Base-by-base conservation (phyloP, 495 filamentous ascomycete species). In the Penicillium salamii region DNA sequence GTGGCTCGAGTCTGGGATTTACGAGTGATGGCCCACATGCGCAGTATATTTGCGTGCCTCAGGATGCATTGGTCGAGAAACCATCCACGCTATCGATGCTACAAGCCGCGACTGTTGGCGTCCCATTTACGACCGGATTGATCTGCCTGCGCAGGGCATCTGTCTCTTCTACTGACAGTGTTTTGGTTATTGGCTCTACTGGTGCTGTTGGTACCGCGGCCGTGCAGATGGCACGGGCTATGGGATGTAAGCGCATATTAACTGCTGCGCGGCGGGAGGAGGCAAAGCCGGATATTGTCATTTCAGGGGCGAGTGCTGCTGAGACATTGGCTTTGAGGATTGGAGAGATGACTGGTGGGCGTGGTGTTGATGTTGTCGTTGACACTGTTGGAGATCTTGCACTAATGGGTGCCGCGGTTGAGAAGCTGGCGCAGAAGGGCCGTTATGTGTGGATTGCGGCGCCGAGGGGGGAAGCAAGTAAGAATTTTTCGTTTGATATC, bases 371-470 rank as follows among this genome's bases (percentile, higher is more conserved):
- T 44, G 57, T 53, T 35, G 49, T 56, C 13, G 47, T 59, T 39
- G 53, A 59, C 20, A 54, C 53, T 1, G 51, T 61, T 19, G 58
- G 58, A 9, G 46, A 61, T 24, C 14, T 57, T 21, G 24, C 14
- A 1, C 26, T 61, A 40, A 61, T 61, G 58, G 38, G 41, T 14
- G 51, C 36, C 5, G 32, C 40, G 7, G 13, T 61, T 23, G 51
- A 52, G 20, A 34, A 46, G 21, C 36, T 61, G 44, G 54, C 48
- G 19, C 5, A 21, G 8, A 39, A 48, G 46, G 58, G 58, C 3
- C 58, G 58, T 0, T 57, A 54, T 41, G 21, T 32, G 9, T 61
- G 58, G 58, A 61, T 61, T 44, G 35, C 58, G 1, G 58, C 53
- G 12, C 58, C 58, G 11, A 49, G 45, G 28, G 53, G 50, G 9